Conservation (phyloP, 2,329 filamentous ascomycete genomes). For the Fusarium napiforme region DNA sequence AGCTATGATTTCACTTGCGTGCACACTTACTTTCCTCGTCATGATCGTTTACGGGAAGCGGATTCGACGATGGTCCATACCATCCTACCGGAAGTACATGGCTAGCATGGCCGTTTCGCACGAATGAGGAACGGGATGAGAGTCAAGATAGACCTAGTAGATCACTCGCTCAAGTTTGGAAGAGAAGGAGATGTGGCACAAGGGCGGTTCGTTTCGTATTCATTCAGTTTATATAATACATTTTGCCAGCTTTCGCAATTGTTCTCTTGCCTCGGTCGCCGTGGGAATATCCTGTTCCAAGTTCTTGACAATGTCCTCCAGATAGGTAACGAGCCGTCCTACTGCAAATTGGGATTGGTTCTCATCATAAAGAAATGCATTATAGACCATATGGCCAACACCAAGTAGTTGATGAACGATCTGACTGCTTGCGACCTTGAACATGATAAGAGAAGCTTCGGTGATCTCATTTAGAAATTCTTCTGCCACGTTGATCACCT, state of each 20-base stretch:
- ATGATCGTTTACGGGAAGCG: background rate
- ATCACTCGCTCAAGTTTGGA: accelerated
- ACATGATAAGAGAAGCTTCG: background rate
- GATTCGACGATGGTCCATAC: background rate
- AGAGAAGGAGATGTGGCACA: too few species aligned
- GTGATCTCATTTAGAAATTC: background rate
- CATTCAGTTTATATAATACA: background rate
- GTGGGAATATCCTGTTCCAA: background rate
- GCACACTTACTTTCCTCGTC: background rate
- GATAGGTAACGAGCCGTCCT: background rate
- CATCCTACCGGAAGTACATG: background rate
- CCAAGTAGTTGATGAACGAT: background rate
- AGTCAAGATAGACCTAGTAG: too few species aligned
- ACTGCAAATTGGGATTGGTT: background rate
- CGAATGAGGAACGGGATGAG: background rate
- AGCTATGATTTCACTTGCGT: background rate
- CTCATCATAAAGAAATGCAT: background rate
- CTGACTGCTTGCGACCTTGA: background rate
- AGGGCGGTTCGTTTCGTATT: background rate
- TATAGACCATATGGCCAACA: background rate
- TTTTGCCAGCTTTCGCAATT: background rate
- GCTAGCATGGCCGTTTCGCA: background rate
- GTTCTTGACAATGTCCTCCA: constrained; percentile 2
- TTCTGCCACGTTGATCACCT: background rate
- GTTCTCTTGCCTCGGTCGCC: background rate